These are phyloP conservation scores for Penicillium ucsense DNA, from an alignment of 495 filamentous ascomycete genomes.

Conservation along the genomic window DNA sequence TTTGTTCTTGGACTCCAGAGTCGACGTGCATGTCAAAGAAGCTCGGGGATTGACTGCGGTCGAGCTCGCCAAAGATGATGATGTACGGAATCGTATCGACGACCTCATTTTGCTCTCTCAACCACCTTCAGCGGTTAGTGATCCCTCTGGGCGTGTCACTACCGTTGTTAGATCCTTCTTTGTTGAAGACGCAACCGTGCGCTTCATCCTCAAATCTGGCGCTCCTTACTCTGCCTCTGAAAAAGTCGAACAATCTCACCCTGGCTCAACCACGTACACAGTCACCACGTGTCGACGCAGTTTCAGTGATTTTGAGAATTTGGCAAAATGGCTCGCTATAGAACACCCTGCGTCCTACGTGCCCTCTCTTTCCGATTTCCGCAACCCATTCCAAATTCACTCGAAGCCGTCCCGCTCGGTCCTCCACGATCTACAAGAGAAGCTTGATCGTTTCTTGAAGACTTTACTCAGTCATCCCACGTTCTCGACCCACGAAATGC, in stretches of 20 bases:
- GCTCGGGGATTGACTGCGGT: conserved; percentile 86
- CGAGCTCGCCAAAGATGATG: conserved; percentile 96
- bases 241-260: conserved; percentile 28
- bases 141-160: conserved; percentile 71
- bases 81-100: conserved; percentile 91
- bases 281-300: conserved; percentile 93
- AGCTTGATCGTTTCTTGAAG: conserved; percentile 77
- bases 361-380: conserved; percentile 65
- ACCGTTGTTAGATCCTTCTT: conserved; percentile 96
- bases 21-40: conserved; percentile 79
- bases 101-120: conserved; percentile 80
- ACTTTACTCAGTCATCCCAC: conserved; percentile 83
- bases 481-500: conserved; percentile 91
- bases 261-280: conserved; percentile 56
- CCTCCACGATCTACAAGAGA: conserved; percentile 77
- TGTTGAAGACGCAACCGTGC: conserved; percentile 89
- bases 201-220: conserved; percentile 89
- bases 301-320: conserved; percentile 80
- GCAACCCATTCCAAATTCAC: conserved; percentile 85
- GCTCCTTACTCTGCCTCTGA: conserved; percentile 36
- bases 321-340: conserved; percentile 75
- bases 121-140: conserved; percentile 31
- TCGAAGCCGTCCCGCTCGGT: conserved; percentile 82
- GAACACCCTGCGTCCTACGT: conserved; percentile 96
- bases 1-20: conserved; percentile 76